A percentile compares a stretch with the other conserved stretches of the same genome.
Evolutionary conservation across 2,329 filamentous ascomycete species (phyloP).

Genomic region (Biscogniauxia mediterranea): DNA sequence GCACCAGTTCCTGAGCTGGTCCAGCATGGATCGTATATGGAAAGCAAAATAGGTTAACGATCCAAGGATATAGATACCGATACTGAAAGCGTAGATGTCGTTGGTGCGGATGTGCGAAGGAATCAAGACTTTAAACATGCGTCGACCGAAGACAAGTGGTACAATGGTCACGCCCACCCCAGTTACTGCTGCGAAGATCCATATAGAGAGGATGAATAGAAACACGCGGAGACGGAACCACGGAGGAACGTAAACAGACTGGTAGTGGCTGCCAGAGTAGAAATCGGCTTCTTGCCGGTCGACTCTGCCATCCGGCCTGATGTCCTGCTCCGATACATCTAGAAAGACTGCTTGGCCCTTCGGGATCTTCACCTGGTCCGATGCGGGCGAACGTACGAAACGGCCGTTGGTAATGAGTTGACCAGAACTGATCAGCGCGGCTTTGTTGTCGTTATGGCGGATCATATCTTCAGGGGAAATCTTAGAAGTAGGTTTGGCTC

Average conservation of each 20-base stretch:
- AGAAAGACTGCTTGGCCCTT: slow-evolving; percentile 82
- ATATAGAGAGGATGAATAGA: slow-evolving; percentile 84
- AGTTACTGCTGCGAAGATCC: slow-evolving; percentile 87
- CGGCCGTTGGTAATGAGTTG: slow-evolving; percentile 68
- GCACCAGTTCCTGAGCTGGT: slow-evolving; percentile 33
- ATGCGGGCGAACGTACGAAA: slow-evolving; percentile 90
- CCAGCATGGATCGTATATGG: slow-evolving; percentile 44
- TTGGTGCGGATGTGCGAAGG: slow-evolving; percentile 75
- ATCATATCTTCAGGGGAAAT: slow-evolving; percentile 38
- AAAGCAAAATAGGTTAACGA: slow-evolving; percentile 61
- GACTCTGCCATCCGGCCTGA: slow-evolving; percentile 60
- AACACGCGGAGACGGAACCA: slow-evolving; percentile 78
- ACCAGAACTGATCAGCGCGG: slow-evolving; percentile 43
- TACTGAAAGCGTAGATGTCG: slow-evolving; percentile 93
- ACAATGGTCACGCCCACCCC: slow-evolving; percentile 84
- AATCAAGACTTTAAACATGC: slow-evolving; percentile 70
- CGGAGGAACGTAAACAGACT: slow-evolving; percentile 78
- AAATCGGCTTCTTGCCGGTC: slow-evolving; percentile 52
- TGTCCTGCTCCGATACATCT: slow-evolving; percentile 66
- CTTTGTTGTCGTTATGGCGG: slow-evolving; percentile 40
- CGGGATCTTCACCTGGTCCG: slow-evolving; percentile 90
- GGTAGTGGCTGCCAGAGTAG: slow-evolving; percentile 61
- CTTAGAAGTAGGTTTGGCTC: slow-evolving; percentile 40
- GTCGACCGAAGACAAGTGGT: slow-evolving; percentile 80
- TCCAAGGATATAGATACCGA: slow-evolving; percentile 80